Evolutionary conservation across 352 stramenopile species (phyloP).

Genomic region (Pythium chondricola): DNA sequence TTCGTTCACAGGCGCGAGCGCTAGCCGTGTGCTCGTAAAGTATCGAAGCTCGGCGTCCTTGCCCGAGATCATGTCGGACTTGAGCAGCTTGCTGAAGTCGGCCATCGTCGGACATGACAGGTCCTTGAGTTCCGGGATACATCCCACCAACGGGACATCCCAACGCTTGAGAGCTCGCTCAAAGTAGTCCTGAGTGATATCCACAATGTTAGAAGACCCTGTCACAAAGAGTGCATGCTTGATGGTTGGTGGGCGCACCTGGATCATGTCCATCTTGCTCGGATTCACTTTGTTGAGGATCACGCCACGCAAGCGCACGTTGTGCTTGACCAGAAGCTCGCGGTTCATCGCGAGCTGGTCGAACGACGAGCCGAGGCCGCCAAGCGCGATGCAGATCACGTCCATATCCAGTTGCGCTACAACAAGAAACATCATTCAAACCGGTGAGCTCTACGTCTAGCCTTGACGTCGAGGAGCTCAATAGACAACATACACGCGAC

Average conservation of each 20-base stretch:
- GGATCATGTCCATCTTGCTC: conserved; percentile 88
- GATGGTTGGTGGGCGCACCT: conserved; percentile 42
- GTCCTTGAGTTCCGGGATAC: conserved; percentile 82
- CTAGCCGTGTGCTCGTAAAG: conserved; percentile 80
- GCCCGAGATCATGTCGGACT: conserved; percentile 76
- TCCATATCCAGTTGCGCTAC: conserved; percentile 75
- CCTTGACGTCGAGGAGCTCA: not conserved
- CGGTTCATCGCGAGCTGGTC: conserved; percentile 84
- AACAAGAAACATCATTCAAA: not conserved
- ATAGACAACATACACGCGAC: conserved; percentile 50
- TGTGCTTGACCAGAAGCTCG: conserved; percentile 75
- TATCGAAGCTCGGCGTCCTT: conserved; percentile 69
- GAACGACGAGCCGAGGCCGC: conserved; percentile 78
- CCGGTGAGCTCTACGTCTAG: not conserved
- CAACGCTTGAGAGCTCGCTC: conserved; percentile 84
- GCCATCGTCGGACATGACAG: conserved; percentile 81
- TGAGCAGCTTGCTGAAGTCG: conserved; percentile 82
- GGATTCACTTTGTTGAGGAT: conserved; percentile 89
- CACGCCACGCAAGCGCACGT: conserved; percentile 66
- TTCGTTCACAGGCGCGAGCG: conserved; percentile 65
- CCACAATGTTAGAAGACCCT: not conserved
- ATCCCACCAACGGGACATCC: conserved; percentile 84
- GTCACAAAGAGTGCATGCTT: no score
- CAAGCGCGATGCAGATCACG: conserved; percentile 72
- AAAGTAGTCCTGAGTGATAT: conserved; percentile 70